Conservation (phyloP, 345 rosid genomes). For the Carallia brachiata region DNA sequence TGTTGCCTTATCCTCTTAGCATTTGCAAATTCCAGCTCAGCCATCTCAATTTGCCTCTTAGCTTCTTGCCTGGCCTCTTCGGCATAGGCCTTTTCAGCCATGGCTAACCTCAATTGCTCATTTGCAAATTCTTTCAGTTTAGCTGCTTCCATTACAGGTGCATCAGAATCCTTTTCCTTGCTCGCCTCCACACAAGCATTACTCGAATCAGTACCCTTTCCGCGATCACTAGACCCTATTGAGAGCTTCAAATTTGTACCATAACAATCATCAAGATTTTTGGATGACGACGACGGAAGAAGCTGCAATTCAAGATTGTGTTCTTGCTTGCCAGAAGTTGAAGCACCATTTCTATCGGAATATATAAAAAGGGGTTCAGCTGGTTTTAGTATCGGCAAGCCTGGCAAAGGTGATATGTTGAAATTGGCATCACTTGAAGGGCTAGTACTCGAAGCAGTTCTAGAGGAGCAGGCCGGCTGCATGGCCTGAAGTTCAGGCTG, state of each 20-base stretch:
- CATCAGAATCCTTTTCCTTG: conserved; percentile 15
- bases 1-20: conserved; percentile 73
- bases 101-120: conserved; percentile 54
- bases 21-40: conserved; percentile 64
- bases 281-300: conserved; percentile 47
- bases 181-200: conserved; percentile 8
- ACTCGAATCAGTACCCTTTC: conserved; percentile 5
- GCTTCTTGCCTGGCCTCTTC: conserved; percentile 71
- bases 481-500: conserved; percentile 43
- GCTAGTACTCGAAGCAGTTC: conserved; percentile 73
- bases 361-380: conserved; percentile 24
- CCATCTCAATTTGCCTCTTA: conserved; percentile 69
- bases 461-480: conserved; percentile 58
- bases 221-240: conserved; percentile 35
- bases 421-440: conserved; percentile 70
- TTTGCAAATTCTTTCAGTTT: conserved; percentile 47
- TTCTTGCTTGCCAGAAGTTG: conserved; percentile 19
- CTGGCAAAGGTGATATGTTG: conserved; percentile 34
- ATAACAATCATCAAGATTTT: conserved; percentile 28
- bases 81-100: conserved; percentile 64
- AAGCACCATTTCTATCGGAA: conserved; percentile 23
- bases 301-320: conserved; percentile 74
- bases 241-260: conserved; percentile 64
- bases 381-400: conserved; percentile 21
- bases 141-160: conserved; percentile 27